Base-by-base conservation (phyloP, 805 yeast species). In the Kuraishia ogatae region DNA sequence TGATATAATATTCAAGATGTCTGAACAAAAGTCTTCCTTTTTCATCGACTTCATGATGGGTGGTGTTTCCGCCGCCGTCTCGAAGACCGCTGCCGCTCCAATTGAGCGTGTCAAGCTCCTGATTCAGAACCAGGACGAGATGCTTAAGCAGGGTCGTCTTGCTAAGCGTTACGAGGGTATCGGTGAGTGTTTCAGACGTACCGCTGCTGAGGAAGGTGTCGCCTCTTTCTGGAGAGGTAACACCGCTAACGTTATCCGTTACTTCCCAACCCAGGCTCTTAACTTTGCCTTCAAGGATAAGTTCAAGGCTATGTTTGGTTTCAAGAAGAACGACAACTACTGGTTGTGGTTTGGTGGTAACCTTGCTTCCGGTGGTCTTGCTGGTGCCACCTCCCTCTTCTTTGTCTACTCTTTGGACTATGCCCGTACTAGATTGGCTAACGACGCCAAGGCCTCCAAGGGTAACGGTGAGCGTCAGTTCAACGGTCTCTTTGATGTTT, bases 241-340 rank as follows among this genome's bases (percentile, higher is more conserved):
- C 92, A 92, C 97, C 64, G 97, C 97, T 71, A 91, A 91, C 80
- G 97, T 91, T 74, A 86, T 91, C 81, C 89, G 97, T 83, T 91
- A 92, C 85, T 91, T 91, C 96, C 97, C 97, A 77, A 92, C 97
- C 76, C 97, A 91, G 81, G 97, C 97, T 69, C 84, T 91, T 74
- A 91, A 91, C 87, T 92, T 91, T 71, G 97, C 97, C 71, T 92
- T 91, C 93, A 92, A 91, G 83, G 97, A 92, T 77, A 88, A 89
- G 81, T 89, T 92, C 82, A 91, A 91, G 86, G 83, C 84, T 69
- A 77, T 91, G 86, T 91, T 91, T 75, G 96, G 96, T 80, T 90
- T 90, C 90, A 91, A 91, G 86, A 91, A 91, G 85, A 90, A 87
- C 55, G 96, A 90, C 68, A 86, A 87, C 67, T 91, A 91, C 89